phyloP scores from a whole-genome alignment of 73 alveolate species.

The Uronychia setigera region DNA sequence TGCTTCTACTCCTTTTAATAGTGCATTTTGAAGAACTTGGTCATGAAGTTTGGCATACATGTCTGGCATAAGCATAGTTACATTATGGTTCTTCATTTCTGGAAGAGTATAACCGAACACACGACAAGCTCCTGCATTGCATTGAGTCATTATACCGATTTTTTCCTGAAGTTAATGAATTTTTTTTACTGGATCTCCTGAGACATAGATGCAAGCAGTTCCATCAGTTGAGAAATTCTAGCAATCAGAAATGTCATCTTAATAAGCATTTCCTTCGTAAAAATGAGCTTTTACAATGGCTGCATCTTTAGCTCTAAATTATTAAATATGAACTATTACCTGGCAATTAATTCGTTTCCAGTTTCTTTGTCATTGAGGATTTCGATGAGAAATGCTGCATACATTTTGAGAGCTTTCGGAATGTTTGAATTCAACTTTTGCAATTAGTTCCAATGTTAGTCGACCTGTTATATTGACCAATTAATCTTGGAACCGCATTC shows the following conservation, averaged over 20 bases:
- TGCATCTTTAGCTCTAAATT: slow-evolving; percentile 65
- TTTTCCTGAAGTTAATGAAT: slow-evolving; percentile 14
- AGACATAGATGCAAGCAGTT: slow-evolving; percentile 43
- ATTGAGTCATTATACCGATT: slow-evolving; percentile 31
- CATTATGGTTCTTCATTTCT: slow-evolving; percentile 35
- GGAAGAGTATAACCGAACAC: slow-evolving; percentile 30
- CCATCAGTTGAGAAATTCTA: slow-evolving; percentile 40
- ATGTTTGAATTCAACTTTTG: slow-evolving; percentile 80
- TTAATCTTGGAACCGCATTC: slow-evolving; percentile 87
- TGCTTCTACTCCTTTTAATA: slow-evolving; percentile 38
- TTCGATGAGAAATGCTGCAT: slow-evolving; percentile 81
- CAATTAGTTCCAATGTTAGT: slow-evolving; percentile 77
- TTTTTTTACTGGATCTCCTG: slow-evolving; percentile 52
- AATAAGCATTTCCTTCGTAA: slow-evolving; percentile 9
- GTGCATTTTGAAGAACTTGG: slow-evolving; percentile 24
- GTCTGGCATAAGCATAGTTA: slow-evolving; percentile 54
- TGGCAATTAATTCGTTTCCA: slow-evolving; percentile 77
- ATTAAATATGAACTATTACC: slow-evolving; percentile 26
- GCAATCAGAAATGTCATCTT: slow-evolving; percentile 14
- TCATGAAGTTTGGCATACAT: slow-evolving; percentile 43
- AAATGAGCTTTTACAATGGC: slow-evolving; percentile 57
- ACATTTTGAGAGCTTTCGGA: slow-evolving; percentile 75
- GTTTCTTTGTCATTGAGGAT: slow-evolving; percentile 85
- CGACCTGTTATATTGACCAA: slow-evolving; percentile 74
- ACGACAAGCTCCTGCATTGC: slow-evolving; percentile 27